Base-by-base conservation (phyloP, 108 stramenopile species). In the Phaeodactylum tricornutum region DNA sequence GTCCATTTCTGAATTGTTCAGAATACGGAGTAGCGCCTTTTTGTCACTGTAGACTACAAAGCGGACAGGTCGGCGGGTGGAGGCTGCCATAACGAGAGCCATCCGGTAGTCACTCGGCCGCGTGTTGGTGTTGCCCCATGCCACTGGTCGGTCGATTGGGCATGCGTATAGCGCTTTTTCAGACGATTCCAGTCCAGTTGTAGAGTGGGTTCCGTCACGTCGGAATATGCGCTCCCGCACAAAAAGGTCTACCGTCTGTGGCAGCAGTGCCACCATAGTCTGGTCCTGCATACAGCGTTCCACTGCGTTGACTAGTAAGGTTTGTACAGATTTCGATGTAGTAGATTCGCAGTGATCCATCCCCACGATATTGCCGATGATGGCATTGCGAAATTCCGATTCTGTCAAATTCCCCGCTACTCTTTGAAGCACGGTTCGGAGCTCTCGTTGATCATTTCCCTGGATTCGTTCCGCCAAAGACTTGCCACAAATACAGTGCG, bases 71-170 rank as follows among this genome's bases (percentile, higher is more conserved):
- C 87, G 62, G 44, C 69, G 46, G 46, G 61, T 71, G 16, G 43
- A 29, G 21, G 37, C 32, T 11, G 81, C 81, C 22, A 65, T 72
- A 41, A 79, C 77, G 39, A 88, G 62, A 20, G 82, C 87, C 17
- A 34, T 17, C 27, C 43, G 34, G 49, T 73, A 81, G 24, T 88
- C 82, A 35, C 66, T 50, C 15, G 74, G 59, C 43, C 75, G 65
- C 4, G 82, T 64, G 37, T 88, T 88, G n/a, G 87, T 88, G 49
- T 88, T 88, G 1, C 87, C 87, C 83, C 81, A 78, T 8, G 70
- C 59, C 20, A 77, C 24, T 3, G 72, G 60, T 21, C n/a, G n/a
- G n/a, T n/a, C n/a, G n/a, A n/a, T n/a, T n/a, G n/a, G n/a, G n/a
- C n/a, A n/a, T n/a, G n/a, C n/a, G n/a, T n/a, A n/a, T n/a, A n/a